phyloP scores from a whole-genome alignment of 192 early-diverging fungal species.

The Coemansia sp. region DNA sequence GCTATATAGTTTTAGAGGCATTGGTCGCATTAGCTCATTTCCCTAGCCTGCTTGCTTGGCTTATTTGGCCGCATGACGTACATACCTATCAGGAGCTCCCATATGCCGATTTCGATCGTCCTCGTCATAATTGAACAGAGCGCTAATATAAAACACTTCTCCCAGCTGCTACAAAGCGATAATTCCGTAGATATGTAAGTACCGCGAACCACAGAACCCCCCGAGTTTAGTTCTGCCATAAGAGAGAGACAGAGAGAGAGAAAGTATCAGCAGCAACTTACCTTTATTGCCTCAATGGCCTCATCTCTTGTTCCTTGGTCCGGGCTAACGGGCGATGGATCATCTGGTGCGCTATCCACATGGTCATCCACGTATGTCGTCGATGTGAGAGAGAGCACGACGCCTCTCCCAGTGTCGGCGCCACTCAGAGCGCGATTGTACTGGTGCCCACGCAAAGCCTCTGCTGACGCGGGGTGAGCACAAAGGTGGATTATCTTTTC shows the following conservation, averaged over 20 bases:
- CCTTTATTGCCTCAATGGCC: conserved; percentile 24
- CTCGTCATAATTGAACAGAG: conserved; percentile 40
- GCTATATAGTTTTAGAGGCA: not conserved
- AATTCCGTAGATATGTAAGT: not conserved
- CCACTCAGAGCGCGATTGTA: conserved; percentile 18
- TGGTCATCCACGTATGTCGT: not conserved
- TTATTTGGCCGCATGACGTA: not conserved
- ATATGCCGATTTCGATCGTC: not conserved
- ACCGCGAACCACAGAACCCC: not conserved
- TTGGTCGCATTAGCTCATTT: not conserved
- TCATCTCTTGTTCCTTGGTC: not conserved
- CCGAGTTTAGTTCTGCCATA: not conserved
- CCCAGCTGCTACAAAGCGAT: conserved; percentile 29
- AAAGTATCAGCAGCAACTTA: not conserved
- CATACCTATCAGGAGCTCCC: conserved; percentile 4
- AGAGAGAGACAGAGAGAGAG: not conserved
- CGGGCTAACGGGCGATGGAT: not conserved
- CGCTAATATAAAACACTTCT: conserved; percentile 30
- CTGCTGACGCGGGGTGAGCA: conserved; percentile 5
- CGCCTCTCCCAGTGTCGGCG: conserved; percentile 1
- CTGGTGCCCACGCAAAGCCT: not conserved
- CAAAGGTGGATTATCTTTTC: conserved; percentile 30
- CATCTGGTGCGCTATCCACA: not conserved
- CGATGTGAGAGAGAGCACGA: conserved; percentile 13
- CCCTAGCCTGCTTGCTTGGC: not conserved